These are phyloP conservation scores for Neobulgaria alba DNA, from an alignment of 2,329 filamentous ascomycete genomes.

Conservation along the genomic window DNA sequence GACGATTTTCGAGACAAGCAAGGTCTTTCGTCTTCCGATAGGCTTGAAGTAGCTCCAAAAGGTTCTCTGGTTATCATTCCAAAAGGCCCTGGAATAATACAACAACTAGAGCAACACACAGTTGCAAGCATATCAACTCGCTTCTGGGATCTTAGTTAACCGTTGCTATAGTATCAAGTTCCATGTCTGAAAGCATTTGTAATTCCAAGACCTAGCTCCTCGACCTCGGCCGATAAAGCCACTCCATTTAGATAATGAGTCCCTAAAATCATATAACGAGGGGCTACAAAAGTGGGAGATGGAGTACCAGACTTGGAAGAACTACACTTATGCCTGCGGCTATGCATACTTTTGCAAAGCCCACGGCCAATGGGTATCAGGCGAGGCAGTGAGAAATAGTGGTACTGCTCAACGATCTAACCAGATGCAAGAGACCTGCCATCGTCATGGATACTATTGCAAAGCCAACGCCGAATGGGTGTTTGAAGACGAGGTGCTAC, in stretches of 20 bases:
- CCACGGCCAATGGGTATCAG: neutral
- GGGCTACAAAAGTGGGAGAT: neutral
- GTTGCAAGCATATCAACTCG: too few species aligned
- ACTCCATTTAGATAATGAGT: neutral
- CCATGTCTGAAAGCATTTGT: too few species aligned
- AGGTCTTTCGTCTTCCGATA: too few species aligned
- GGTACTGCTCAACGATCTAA: neutral
- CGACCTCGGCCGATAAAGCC: neutral
- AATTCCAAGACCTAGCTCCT: neutral
- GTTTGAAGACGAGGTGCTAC: neutral
- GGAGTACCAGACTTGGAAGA: neutral
- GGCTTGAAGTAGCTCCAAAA: too few species aligned
- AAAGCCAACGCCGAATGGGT: neutral
- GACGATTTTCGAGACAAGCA: too few species aligned
- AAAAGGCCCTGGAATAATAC: too few species aligned
- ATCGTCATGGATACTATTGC: neutral
- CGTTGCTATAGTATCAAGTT: too few species aligned
- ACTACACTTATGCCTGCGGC: neutral
- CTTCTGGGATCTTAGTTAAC: too few species aligned
- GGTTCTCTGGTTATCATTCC: too few species aligned
- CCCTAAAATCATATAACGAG: neutral
- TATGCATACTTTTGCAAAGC: neutral
- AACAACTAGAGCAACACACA: too few species aligned
- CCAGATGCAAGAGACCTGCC: neutral
- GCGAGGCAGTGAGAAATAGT: neutral